Evolutionary conservation across 179 eudicot species (phyloP).

Genomic region (Corrigiola litoralis): DNA sequence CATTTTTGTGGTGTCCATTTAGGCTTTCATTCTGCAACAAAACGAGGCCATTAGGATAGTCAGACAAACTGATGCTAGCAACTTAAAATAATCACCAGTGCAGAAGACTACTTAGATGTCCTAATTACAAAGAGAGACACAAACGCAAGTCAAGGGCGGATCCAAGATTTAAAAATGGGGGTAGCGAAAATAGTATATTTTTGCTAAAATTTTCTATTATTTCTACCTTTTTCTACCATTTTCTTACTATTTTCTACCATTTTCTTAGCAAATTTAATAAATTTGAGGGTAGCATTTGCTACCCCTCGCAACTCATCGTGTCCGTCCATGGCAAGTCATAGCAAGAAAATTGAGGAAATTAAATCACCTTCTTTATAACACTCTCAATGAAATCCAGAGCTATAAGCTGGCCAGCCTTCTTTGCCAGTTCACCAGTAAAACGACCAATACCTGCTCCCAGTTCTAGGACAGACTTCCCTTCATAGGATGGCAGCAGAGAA

Average conservation of each 20-base stretch:
- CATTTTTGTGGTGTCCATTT: slow-evolving; percentile 76
- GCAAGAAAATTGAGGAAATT: no score
- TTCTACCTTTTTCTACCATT: no score
- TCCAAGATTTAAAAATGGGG: no score
- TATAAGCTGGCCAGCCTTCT: slow-evolving; percentile 66
- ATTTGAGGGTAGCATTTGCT: no score
- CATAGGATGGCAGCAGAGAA: slow-evolving; percentile 74
- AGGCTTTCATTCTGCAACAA: slow-evolving; percentile 70
- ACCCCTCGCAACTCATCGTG: no score
- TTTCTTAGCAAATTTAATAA: no score
- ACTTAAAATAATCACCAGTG: neutral
- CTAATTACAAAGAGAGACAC: neutral
- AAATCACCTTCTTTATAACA: slow-evolving; percentile 72
- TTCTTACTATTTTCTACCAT: no score
- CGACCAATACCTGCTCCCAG: slow-evolving; percentile 99
- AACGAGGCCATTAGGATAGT: neutral
- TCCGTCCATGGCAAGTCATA: no score
- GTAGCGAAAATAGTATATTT: no score
- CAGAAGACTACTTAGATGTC: neutral
- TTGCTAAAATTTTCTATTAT: no score
- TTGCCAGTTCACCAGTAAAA: slow-evolving; percentile 84
- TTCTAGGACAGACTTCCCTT: slow-evolving; percentile 83
- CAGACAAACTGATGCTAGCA: neutral
- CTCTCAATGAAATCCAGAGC: slow-evolving; percentile 91
- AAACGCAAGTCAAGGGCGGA: no score